Base-by-base conservation (phyloP, 768 basidiomycete genomes). In the Naganishia randhawae region DNA sequence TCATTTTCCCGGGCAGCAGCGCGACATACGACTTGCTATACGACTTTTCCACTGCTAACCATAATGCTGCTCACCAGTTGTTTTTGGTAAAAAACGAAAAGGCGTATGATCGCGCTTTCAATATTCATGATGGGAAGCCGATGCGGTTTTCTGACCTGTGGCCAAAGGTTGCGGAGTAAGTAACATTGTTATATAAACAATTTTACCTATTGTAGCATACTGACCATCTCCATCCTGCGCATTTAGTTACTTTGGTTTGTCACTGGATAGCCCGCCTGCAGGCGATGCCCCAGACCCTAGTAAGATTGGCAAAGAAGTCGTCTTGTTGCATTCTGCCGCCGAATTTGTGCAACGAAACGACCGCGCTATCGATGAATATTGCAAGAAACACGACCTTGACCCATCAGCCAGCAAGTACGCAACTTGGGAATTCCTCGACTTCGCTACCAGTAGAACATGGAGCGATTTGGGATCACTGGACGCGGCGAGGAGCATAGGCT, bases 111-210 rank as follows among this genome's bases (percentile, higher is more conserved):
- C 50, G 50, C 2, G 29, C 50, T 27, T 51, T 51, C n/a, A 51
- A 51, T 51, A 51, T 51, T 11, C 50, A 11, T 51, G 50, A 51
- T 51, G 50, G 50, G 10, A 51, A 51, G 50, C 50, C 50, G 50
- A 25, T 51, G 50, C 22, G 50, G 50, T 51, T 51, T 27, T 25
- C 50, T 2, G 50, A 51, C n/a, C 25, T 51, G 50, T 51, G 50
- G 50, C 50, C 50, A 16, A 51, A 51, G 5, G 50, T 51, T 51
- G 7, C n/a, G 10, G 50, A 51, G 50, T 51, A 51, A 25, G 50
- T 51, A 11, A 4, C n/a, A 51, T n/a, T n/a, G n/a, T n/a, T n/a
- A n/a, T n/a, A n/a, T n/a, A n/a, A n/a, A n/a, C n/a, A n/a, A n/a
- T n/a, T n/a, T n/a, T n/a, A n/a, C n/a, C n/a, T n/a, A n/a, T n/a